Percentiles rank a stretch among this genome's conserved stretches.
Conservation (phyloP, 768 basidiomycete genomes). For the Amanita exitialis region DNA sequence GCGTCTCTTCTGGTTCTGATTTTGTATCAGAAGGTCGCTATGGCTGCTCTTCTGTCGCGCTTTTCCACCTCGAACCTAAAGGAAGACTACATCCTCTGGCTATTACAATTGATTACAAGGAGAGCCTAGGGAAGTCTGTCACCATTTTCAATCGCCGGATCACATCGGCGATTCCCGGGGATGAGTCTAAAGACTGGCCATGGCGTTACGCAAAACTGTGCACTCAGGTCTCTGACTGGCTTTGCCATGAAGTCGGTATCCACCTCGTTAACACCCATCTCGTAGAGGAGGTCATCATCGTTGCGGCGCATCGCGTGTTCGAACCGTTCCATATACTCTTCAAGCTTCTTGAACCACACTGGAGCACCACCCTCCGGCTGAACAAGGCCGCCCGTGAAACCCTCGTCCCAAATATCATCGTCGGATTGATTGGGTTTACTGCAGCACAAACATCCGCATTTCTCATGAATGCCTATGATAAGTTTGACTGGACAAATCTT, state of each 20-base stretch:
- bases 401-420: neutral
- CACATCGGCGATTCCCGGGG: constrained; percentile 1
- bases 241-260: constrained; percentile 17
- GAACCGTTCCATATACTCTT: constrained; percentile 15
- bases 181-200: constrained; percentile 18
- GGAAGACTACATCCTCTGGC: constrained; percentile 21
- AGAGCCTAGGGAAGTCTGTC: constrained; percentile 16
- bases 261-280: constrained; percentile 21
- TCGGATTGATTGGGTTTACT: neutral
- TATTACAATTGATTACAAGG: constrained; percentile 20
- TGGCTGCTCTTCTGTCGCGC: constrained; percentile 18
- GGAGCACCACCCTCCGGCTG: constrained; percentile 19
- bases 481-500: constrained; percentile 16
- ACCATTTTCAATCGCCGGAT: constrained; percentile 19
- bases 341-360: constrained; percentile 19
- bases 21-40: constrained; percentile 12
- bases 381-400: constrained; percentile 17
- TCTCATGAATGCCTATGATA: constrained; percentile 9
- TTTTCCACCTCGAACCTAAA: constrained; percentile 16
- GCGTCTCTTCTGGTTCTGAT: constrained; percentile 9
- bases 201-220: constrained; percentile 24
- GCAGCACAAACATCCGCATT: neutral
- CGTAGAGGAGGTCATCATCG: constrained; percentile 20
- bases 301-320: constrained; percentile 19
- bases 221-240: constrained; percentile 19